Base-by-base conservation (phyloP, 2,329 filamentous ascomycete genomes). In the Coleophoma crateriformis region DNA sequence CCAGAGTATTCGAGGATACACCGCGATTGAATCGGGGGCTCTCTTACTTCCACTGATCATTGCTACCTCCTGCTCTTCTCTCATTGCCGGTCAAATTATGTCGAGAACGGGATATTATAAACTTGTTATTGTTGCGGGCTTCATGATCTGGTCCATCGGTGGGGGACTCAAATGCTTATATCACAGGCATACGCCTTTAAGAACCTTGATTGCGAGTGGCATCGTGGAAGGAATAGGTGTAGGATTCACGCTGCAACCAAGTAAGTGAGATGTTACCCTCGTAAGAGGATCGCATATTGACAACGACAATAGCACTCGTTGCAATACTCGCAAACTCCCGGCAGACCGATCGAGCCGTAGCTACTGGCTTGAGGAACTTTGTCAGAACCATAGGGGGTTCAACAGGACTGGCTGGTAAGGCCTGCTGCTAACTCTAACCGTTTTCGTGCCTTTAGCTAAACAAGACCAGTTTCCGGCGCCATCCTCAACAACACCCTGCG, bases 161-260 rank as follows among this genome's bases (percentile, higher is more conserved):
- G 57, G 59, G 13, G 57, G 59, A 20, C 35, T 65, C 27, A 62
- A 62, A 34, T 37, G 59, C 1, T 33, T 63, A 12, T 64, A 63
- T 47, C 56, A 55, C 1, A 53, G 51, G 11, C 52, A 42, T 13
- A 64, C 59, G 0, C 47, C 57, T 0, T 12, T 54, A 10, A 46
- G 38, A 32, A 50, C 60, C 13, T 61, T 58, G 33, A 51, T 60
- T 3, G 40, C 57, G 15, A 52, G 54, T 2, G 38, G 63, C 11
- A 40, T 54, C 17, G 61, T 65, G 15, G 61, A 65, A 51, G 62
- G 61, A 1, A 40, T 50, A 4, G 62, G 62, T 3, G 53, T 64
- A n/a, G 61, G 61, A 8, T 60, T 55, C 17, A 54, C 61, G n/a
- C 55, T 58, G 33, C 61, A 64, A 27, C 61, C 58, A 43, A 54